phyloP scores from a whole-genome alignment of 2,329 filamentous ascomycete genomes.

The Metarhizium humberi region DNA sequence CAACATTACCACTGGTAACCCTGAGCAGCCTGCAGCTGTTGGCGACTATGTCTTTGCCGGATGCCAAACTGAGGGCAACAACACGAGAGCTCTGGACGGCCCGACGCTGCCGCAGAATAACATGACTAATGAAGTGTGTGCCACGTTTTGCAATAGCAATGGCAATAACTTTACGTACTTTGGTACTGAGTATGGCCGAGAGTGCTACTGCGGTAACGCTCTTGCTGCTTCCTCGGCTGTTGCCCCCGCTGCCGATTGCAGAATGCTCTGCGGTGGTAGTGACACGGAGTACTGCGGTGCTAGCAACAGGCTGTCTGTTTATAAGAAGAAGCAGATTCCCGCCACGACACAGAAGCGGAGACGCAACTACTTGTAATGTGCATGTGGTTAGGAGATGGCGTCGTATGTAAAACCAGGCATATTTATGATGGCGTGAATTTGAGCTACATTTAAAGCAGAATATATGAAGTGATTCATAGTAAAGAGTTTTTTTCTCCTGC shows the following conservation, averaged over 20 bases:
- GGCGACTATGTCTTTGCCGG: constrained; percentile 24
- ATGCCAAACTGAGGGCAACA: constrained; percentile 27
- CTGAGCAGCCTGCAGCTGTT: constrained; percentile 21
- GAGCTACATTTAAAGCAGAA: background rate
- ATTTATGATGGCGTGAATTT: background rate
- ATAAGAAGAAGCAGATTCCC: constrained; percentile 16
- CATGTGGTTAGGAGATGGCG: background rate
- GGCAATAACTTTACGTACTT: constrained; percentile 19
- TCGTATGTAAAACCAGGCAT: background rate
- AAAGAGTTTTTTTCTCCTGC: background rate
- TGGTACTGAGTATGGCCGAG: constrained; percentile 27
- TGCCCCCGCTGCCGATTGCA: constrained; percentile 24
- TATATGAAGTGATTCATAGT: background rate
- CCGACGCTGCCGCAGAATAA: constrained; percentile 13
- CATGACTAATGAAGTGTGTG: constrained; percentile 26
- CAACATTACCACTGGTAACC: constrained; percentile 15
- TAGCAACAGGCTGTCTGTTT: constrained; percentile 26
- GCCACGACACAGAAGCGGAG: background rate
- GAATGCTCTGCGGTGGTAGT: constrained; percentile 31
- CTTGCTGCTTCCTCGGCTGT: constrained; percentile 18
- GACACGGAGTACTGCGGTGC: constrained; percentile 29
- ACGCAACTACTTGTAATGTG: background rate
- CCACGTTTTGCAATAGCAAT: constrained; percentile 16
- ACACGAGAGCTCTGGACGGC: constrained; percentile 22
- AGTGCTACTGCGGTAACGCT: constrained; percentile 27